Percentiles rank a stretch among this genome's conserved stretches.
These are phyloP conservation scores for Aspergillus cavernicola DNA, from an alignment of 495 filamentous ascomycete genomes.

Conservation along the genomic window DNA sequence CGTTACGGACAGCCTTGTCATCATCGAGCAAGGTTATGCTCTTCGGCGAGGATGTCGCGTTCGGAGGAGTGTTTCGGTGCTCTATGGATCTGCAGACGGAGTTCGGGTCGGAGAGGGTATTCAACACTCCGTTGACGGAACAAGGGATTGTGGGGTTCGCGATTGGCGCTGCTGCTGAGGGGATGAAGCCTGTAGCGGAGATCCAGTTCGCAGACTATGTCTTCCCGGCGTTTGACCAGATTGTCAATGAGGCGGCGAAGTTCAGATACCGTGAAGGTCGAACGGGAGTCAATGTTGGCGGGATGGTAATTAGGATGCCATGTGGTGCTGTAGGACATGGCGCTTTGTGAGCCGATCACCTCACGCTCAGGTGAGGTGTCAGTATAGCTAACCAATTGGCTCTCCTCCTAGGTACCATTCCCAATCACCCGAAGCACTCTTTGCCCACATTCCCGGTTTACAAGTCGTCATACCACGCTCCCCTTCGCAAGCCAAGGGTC, in stretches of 20 bases:
- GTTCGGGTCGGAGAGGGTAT: constrained; percentile 85
- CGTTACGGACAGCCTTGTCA: constrained; percentile 74
- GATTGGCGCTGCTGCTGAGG: constrained; percentile 83
- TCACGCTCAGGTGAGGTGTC: constrained; percentile 11
- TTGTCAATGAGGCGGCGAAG: constrained; percentile 96
- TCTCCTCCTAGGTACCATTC: constrained; percentile 82
- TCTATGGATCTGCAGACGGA: constrained; percentile 83
- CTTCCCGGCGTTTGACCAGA: constrained; percentile 93
- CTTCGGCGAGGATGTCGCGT: constrained; percentile 96
- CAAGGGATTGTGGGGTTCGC: constrained; percentile 95
- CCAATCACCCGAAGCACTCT: constrained; percentile 88
- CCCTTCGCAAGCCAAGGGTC: constrained; percentile 87
- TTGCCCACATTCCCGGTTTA: constrained; percentile 87
- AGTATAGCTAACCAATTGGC: background rate
- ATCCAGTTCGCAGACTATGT: constrained; percentile 99
- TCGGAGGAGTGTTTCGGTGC: constrained; percentile 95
- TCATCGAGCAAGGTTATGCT: constrained; percentile 82
- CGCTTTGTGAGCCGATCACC: constrained; percentile 58
- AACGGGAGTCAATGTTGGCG: constrained; percentile 64
- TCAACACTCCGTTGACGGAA: constrained; percentile 93
- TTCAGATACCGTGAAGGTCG: constrained; percentile 80
- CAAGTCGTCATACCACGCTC: constrained; percentile 87
- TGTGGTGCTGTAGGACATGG: constrained; percentile 95
- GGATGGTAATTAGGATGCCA: constrained; percentile 90
- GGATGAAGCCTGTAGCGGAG: constrained; percentile 91